Evolutionary conservation across 352 stramenopile genomes (phyloP).

Genomic region (Halophytophthora batemanensis): DNA sequence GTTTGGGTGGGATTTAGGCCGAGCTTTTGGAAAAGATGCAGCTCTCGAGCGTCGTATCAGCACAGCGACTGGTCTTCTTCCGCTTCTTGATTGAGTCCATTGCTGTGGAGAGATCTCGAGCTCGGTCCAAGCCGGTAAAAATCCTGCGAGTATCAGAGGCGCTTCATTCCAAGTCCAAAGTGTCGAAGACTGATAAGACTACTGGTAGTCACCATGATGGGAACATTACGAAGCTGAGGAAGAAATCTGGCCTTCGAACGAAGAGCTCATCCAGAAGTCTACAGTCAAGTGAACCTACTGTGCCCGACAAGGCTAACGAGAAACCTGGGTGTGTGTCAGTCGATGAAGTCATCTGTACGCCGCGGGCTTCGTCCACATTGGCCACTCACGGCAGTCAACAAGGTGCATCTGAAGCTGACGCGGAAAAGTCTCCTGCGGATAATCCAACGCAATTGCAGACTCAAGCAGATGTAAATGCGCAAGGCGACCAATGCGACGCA

Average conservation of each 20-base stretch:
- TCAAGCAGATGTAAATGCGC: background rate
- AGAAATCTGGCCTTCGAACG: slow-evolving; percentile 3
- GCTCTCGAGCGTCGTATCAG: slow-evolving; percentile 41
- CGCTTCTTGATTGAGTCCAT: slow-evolving; percentile 45
- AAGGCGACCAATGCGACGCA: slow-evolving; percentile 17
- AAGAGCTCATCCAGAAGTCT: slow-evolving; percentile 2
- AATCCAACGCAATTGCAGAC: background rate
- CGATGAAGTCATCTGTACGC: background rate
- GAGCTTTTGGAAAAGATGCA: slow-evolving; percentile 32
- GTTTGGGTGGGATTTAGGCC: slow-evolving; percentile 19
- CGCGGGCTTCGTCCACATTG: background rate
- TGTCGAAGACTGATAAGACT: too few species aligned
- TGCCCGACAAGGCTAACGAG: too few species aligned
- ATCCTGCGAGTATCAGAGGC: background rate
- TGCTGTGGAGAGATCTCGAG: slow-evolving; percentile 16
- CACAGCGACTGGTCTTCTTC: slow-evolving; percentile 61
- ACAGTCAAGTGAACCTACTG: background rate
- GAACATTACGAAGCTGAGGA: slow-evolving; percentile 1
- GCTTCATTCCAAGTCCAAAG: too few species aligned
- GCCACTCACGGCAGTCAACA: slow-evolving; percentile 11
- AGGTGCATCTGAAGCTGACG: slow-evolving; percentile 1
- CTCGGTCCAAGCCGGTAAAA: slow-evolving; percentile 3
- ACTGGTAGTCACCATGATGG: too few species aligned
- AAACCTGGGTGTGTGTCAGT: background rate
- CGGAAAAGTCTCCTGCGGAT: background rate